Conservation (phyloP, 768 basidiomycete species). For the Hericium erinaceus region DNA sequence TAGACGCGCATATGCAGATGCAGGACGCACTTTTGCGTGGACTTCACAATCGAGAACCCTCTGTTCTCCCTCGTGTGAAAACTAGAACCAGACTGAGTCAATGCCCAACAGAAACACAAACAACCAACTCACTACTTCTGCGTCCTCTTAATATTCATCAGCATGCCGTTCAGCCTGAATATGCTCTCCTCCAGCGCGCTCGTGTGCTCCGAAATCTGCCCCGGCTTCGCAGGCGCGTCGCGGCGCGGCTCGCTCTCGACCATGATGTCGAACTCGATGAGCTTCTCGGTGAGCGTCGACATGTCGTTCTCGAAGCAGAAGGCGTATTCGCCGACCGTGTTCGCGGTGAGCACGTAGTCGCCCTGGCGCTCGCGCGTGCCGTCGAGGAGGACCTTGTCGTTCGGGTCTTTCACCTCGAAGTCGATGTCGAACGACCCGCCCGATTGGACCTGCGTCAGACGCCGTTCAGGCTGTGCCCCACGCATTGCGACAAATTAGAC, state of each 20-base stretch:
- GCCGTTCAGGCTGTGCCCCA: neutral
- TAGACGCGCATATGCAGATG: neutral
- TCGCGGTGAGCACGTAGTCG: conserved; percentile 95
- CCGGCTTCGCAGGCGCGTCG: conserved; percentile 80
- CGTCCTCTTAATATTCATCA: conserved; percentile 83
- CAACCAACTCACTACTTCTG: conserved; percentile 81
- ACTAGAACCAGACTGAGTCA: conserved; percentile 29
- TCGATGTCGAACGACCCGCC: conserved; percentile 96
- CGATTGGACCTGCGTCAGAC: conserved; percentile 68
- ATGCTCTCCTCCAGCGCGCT: conserved; percentile 92
- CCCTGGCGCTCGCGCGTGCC: conserved; percentile 88
- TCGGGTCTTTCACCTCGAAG: conserved; percentile 88
- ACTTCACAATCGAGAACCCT: conserved; percentile 87
- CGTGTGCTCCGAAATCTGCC: conserved; percentile 88
- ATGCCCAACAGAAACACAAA: neutral
- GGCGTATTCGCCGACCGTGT: conserved; percentile 80
- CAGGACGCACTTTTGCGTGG: conserved; percentile 66
- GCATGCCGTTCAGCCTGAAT: conserved; percentile 78
- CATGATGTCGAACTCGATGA: conserved; percentile 96
- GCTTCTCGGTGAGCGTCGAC: conserved; percentile 87
- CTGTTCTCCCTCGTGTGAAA: conserved; percentile 93
- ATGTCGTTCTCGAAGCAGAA: conserved; percentile 99
- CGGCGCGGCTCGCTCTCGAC: conserved; percentile 94
- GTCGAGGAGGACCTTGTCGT: conserved; percentile 78
- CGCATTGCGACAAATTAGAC: conserved; percentile 19